These are phyloP conservation scores for Kodamaea sagamina DNA, from an alignment of 805 yeast species.

Conservation along the genomic window DNA sequence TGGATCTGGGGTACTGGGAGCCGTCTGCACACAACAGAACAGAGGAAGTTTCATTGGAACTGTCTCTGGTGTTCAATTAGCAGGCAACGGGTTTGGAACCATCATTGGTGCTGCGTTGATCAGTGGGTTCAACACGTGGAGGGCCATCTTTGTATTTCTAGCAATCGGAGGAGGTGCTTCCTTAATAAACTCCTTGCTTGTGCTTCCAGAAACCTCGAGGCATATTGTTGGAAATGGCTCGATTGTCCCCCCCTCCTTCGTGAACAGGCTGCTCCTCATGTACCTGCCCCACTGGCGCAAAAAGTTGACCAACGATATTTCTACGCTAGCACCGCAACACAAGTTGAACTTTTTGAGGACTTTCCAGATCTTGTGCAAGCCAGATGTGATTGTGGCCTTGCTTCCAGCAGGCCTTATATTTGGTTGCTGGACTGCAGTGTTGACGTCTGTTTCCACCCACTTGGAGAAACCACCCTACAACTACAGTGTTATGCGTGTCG, in stretches of 20 bases:
- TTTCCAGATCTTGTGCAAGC: slow-evolving; percentile 43
- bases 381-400: slow-evolving; percentile 50
- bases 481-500: slow-evolving; percentile 58
- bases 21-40: slow-evolving; percentile 62
- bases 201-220: slow-evolving; percentile 76
- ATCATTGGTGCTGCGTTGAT: slow-evolving; percentile 55
- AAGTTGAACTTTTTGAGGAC: slow-evolving; percentile 24
- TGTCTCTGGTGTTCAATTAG: slow-evolving; percentile 60
- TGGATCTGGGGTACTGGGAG: slow-evolving; percentile 72
- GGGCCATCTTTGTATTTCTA: slow-evolving; percentile 76
- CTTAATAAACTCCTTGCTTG: slow-evolving; percentile 19
- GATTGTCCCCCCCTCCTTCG: slow-evolving; percentile 44
- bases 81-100: slow-evolving; percentile 81
- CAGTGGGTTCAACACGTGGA: slow-evolving; percentile 50
- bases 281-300: slow-evolving; percentile 17
- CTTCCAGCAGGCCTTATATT: slow-evolving; percentile 64
- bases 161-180: slow-evolving; percentile 61
- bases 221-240: slow-evolving; percentile 77
- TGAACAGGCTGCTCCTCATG: slow-evolving; percentile 49
- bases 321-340: slow-evolving; percentile 10
- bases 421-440: slow-evolving; percentile 67
- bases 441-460: slow-evolving; percentile 65
- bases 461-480: slow-evolving; percentile 50
- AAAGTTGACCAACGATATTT: slow-evolving; percentile 13
- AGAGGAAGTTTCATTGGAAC: slow-evolving; percentile 75